Percentiles rank a stretch among this genome's conserved stretches.
Conservation (phyloP, 345 rosid species). For the Euphorbia peplus region DNA sequence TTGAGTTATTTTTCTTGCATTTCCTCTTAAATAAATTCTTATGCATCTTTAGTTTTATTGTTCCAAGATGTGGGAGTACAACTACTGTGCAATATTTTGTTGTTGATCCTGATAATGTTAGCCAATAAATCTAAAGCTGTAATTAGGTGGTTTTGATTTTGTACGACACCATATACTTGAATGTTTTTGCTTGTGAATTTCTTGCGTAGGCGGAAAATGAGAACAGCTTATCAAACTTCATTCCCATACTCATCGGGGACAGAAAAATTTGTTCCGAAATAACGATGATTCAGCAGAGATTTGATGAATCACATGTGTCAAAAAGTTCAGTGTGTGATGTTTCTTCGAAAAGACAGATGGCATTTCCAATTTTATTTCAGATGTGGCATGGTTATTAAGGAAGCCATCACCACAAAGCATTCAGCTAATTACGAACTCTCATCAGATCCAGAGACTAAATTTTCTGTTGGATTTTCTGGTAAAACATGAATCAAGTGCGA, state of each 20-base stretch:
- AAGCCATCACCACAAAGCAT: slow-evolving; percentile 53
- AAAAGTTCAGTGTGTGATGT: slow-evolving; percentile 43
- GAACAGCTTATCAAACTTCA: slow-evolving; percentile 84
- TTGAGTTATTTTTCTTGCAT: neutral
- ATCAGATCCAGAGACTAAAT: slow-evolving; percentile 64
- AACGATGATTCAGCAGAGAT: slow-evolving; percentile 55
- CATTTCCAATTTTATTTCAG: slow-evolving; percentile 58
- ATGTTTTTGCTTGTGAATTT: neutral
- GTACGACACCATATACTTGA: slow-evolving; percentile 1
- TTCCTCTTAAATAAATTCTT: neutral
- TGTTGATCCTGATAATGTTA: neutral
- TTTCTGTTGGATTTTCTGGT: slow-evolving; percentile 55
- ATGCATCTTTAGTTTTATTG: neutral
- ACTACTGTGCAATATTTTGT: neutral
- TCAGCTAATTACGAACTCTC: slow-evolving; percentile 36
- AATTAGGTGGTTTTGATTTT: neutral
- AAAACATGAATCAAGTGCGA: slow-evolving; percentile 43
- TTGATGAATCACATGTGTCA: slow-evolving; percentile 40
- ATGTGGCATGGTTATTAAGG: slow-evolving; percentile 83
- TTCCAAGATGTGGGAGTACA: neutral
- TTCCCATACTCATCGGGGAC: slow-evolving; percentile 76
- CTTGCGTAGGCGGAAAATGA: slow-evolving; percentile 77
- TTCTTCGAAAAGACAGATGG: slow-evolving; percentile 40
- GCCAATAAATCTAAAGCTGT: neutral
- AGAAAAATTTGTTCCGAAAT: slow-evolving; percentile 72